Evolutionary conservation across 2,329 filamentous ascomycete genomes (phyloP).

Genomic region (Cladosporium sp.): DNA sequence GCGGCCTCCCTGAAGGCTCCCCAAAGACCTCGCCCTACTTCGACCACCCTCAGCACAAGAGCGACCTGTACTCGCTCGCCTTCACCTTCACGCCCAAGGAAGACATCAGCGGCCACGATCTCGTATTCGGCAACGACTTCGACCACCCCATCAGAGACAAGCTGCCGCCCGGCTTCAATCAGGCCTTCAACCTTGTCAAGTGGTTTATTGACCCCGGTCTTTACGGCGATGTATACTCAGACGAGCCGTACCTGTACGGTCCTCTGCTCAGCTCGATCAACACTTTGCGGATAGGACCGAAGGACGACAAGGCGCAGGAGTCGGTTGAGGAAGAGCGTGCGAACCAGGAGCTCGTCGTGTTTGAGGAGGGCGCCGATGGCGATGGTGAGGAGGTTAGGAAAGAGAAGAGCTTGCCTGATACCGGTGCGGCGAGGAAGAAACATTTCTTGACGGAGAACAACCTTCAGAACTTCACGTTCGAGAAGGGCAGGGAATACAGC

Average conservation of each 20-base stretch:
- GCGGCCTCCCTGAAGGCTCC: slow-evolving; percentile 63
- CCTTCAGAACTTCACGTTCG: slow-evolving; percentile 54
- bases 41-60: slow-evolving; percentile 57
- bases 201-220: slow-evolving; percentile 89
- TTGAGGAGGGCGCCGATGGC: slow-evolving; percentile 46
- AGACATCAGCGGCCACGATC: slow-evolving; percentile 59
- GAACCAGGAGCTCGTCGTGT: slow-evolving; percentile 59
- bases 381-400: slow-evolving; percentile 38
- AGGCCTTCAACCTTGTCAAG: slow-evolving; percentile 77
- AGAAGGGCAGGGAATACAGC: slow-evolving; percentile 55
- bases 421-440: slow-evolving; percentile 48
- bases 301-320: slow-evolving; percentile 30
- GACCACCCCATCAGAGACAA: slow-evolving; percentile 81
- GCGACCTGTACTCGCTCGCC: slow-evolving; percentile 79
- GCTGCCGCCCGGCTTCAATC: slow-evolving; percentile 78
- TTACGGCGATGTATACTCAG: slow-evolving; percentile 83
- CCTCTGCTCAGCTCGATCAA: slow-evolving; percentile 77
- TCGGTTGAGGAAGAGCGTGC: slow-evolving; percentile 30
- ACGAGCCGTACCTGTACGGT: slow-evolving; percentile 80
- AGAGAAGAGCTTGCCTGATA: slow-evolving; percentile 35
- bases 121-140: slow-evolving; percentile 95
- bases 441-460: slow-evolving; percentile 53
- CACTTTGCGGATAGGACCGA: slow-evolving; percentile 59
- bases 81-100: slow-evolving; percentile 71
- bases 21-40: slow-evolving; percentile 73